These are phyloP conservation scores for Trypanosoma cruzi DNA, from an alignment of 208 protist genomes.

Conservation along the genomic window DNA sequence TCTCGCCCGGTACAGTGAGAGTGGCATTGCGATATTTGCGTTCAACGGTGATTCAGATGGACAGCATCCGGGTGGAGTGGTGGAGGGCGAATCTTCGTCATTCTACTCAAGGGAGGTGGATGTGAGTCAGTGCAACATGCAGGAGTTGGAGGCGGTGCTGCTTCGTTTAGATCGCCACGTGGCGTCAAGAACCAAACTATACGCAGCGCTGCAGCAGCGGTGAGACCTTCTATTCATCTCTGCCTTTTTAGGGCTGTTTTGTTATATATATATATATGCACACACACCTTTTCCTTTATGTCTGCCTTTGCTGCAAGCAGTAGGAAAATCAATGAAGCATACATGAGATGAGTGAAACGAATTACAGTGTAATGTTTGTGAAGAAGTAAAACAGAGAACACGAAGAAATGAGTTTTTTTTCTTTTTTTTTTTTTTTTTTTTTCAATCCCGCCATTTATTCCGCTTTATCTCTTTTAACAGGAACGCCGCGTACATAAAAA, in stretches of 20 bases:
- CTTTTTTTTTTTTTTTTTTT: not conserved
- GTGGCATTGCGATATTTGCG: constrained; percentile 22
- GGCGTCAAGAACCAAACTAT: constrained; percentile 3
- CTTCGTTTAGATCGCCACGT: constrained; percentile 10
- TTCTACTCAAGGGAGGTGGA: constrained; percentile 2
- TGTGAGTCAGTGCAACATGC: not conserved
- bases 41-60: not conserved
- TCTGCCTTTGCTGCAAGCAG: not conserved
- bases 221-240: constrained; percentile 7
- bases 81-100: not conserved
- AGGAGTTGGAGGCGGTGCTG: constrained; percentile 10
- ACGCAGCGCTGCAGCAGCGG: constrained; percentile 2
- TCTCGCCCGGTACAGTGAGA: constrained; percentile 31
- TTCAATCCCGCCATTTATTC: not conserved
- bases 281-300: not conserved
- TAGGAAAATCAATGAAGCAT: not conserved
- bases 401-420: too few species aligned
- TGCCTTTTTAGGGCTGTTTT: not conserved
- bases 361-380: not conserved
- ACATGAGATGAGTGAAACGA: not conserved
- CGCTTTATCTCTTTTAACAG: not conserved
- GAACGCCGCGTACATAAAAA: too few species aligned
- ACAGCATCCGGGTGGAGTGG: not conserved
- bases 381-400: too few species aligned
- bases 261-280: constrained; percentile 1